Evolutionary conservation across 2,329 filamentous ascomycete genomes (phyloP).

Genomic region (Berkeleyomyces basicola): DNA sequence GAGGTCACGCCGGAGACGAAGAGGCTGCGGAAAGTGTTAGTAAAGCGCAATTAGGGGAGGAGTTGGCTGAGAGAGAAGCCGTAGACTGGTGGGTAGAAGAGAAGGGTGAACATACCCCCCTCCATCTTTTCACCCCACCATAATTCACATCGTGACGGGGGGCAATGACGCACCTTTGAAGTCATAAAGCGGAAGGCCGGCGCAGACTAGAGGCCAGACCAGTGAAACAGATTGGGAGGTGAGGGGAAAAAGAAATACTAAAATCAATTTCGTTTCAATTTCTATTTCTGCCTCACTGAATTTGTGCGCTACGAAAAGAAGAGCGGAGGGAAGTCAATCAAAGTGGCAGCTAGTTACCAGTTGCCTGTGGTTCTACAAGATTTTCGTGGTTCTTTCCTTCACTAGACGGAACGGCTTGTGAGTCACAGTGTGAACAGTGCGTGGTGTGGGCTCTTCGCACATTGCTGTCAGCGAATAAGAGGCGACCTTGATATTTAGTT

Average conservation of each 20-base stretch:
- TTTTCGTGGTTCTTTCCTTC: no score
- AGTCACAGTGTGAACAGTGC: neutral
- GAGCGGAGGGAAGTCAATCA: neutral
- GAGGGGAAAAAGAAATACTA: neutral
- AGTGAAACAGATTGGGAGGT: neutral
- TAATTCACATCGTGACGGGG: neutral
- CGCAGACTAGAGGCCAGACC: neutral
- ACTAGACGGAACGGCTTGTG: no score
- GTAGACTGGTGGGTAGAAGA: neutral
- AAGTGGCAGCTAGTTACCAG: no score
- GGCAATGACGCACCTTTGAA: neutral
- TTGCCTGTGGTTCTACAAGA: neutral
- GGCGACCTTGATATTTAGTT: neutral
- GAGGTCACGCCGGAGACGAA: slow-evolving; percentile 12
- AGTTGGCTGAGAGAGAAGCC: neutral
- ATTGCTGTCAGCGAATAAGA: neutral
- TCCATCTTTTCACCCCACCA: neutral
- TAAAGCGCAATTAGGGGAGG: neutral
- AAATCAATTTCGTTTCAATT: neutral
- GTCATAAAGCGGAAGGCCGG: neutral
- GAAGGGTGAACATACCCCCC: neutral
- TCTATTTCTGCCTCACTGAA: neutral
- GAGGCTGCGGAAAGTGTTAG: slow-evolving; percentile 1
- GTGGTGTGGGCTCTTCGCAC: neutral
- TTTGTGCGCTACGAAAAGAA: neutral